Percentiles rank a stretch among this genome's conserved stretches.
phyloP scores from a whole-genome alignment of 2,329 filamentous ascomycete genomes.

The Didymella segeticola region DNA sequence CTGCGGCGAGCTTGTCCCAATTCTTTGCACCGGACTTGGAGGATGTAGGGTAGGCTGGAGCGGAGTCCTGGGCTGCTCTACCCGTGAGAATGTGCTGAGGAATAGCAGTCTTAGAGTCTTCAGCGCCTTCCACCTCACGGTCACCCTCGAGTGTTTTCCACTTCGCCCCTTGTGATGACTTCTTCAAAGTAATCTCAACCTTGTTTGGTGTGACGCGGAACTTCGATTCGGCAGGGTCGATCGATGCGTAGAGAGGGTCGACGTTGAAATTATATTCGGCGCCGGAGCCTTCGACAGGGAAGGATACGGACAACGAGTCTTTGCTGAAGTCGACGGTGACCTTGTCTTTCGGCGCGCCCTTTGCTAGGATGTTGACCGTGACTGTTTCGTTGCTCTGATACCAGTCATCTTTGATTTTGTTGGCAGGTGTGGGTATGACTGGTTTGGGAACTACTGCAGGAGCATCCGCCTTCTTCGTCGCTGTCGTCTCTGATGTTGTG shows the following conservation, averaged over 20 bases:
- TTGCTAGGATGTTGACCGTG: slow-evolving; percentile 70
- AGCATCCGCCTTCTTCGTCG: slow-evolving; percentile 7
- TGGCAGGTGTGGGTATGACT: slow-evolving; percentile 52
- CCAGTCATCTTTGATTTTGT: slow-evolving; percentile 73
- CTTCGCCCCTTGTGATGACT: slow-evolving; percentile 69
- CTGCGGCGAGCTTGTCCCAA: slow-evolving; percentile 80
- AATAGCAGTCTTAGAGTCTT: slow-evolving; percentile 17
- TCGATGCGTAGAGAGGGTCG: slow-evolving; percentile 69
- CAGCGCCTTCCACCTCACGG: slow-evolving; percentile 20
- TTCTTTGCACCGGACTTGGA: slow-evolving; percentile 84
- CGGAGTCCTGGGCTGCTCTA: slow-evolving; percentile 34
- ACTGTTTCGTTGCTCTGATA: slow-evolving; percentile 69
- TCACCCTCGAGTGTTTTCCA: slow-evolving; percentile 67
- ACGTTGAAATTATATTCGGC: slow-evolving; percentile 68
- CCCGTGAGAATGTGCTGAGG: slow-evolving; percentile 27
- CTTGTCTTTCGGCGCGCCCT: slow-evolving; percentile 66
- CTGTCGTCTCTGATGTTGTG: slow-evolving; percentile 25
- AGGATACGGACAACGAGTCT: slow-evolving; percentile 62
- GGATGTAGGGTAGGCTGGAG: slow-evolving; percentile 81
- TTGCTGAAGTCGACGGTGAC: slow-evolving; percentile 60
- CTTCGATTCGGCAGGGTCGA: slow-evolving; percentile 67
- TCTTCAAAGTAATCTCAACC: slow-evolving; percentile 77
- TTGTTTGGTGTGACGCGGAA: slow-evolving; percentile 76
- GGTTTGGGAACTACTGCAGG: slow-evolving; percentile 30
- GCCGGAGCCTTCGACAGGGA: slow-evolving; percentile 60